Conservation (phyloP, 768 basidiomycete genomes). For the Naematelia aurantialba region DNA sequence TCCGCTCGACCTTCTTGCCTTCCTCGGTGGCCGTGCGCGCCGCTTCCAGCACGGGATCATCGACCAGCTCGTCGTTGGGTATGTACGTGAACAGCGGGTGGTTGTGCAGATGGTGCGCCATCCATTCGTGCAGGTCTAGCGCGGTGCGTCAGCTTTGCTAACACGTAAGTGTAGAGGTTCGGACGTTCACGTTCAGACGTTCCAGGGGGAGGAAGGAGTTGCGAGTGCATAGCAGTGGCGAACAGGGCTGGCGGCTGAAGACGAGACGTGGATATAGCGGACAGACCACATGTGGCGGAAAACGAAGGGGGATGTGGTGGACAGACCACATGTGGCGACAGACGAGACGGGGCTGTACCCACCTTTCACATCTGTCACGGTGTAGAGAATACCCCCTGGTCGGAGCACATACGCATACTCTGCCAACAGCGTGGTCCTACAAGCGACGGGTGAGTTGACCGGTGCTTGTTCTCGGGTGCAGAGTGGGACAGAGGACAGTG, state of each 20-base stretch:
- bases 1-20: constrained; percentile 92
- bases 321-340: neutral
- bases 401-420: constrained; percentile 93
- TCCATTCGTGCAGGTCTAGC: constrained; percentile 88
- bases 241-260: neutral
- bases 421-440: constrained; percentile 79
- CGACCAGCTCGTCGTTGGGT: constrained; percentile 63
- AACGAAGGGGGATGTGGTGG: too few species aligned
- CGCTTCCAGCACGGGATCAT: constrained; percentile 45
- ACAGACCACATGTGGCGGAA: too few species aligned
- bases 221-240: too few species aligned
- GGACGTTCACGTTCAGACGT: neutral
- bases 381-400: constrained; percentile 94
- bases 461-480: too few species aligned
- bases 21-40: constrained; percentile 85
- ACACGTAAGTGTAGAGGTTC: too few species aligned
- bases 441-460: neutral
- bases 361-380: constrained; percentile 86
- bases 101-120: constrained; percentile 77
- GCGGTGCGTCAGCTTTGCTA: too few species aligned
- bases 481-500: neutral
- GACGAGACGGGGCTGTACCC: constrained; percentile 13
- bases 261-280: too few species aligned
- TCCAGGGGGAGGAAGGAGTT: neutral
- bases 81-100: constrained; percentile 84